Evolutionary conservation across 2,329 filamentous ascomycete species (phyloP), one percentile per base, ranked within the genome.

Genomic region (Colletotrichum siamense): DNA sequence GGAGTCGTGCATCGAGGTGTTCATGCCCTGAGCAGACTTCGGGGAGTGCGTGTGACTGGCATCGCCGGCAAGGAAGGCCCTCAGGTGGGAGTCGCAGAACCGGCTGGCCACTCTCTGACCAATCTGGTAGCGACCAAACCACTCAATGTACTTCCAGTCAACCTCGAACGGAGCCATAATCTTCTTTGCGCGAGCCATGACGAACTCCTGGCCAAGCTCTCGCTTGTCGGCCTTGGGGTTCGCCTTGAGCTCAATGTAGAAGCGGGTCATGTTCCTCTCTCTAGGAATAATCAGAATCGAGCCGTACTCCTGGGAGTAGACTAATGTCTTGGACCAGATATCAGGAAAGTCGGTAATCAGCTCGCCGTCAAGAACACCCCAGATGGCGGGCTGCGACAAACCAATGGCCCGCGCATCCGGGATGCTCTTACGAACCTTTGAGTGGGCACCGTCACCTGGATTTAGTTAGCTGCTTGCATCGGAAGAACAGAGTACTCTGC

Each of bases 231-330:
- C 81, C 79, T 87, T 88, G 32, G 83, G 79, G 8, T 82, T 80
- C 16, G 87, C 85, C 82, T 91, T 91, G 71, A 91, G 87, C 82
- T 91, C 89, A 74, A 91, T 90, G 79, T 91, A 91, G 79, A 91
- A 87, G 62, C 94, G 90, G 1, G 93, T 95, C 89, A 95, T 92
- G 80, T 94, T 94, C 57, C 92, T 88, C 82, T 95, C 94, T 52
- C 94, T 90, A 6, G 94, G 94, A 69, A 95, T 93, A 82, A 94
- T 93, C n/a, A 95, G 87, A 62, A 95, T 92, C 0, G 93, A 94
- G 4, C 94, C 94, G 61, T 91, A 88, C 75, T 91, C 88, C 77
- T 94, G 91, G 4, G 92, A 93, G 78, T 93, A 93, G 9, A 95
- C 88, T 1, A 94, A 89, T 0, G 93, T 92, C 84, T 95, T 95